Conservation (phyloP, 140 eudicot species). For the Cichorium intybus region DNA sequence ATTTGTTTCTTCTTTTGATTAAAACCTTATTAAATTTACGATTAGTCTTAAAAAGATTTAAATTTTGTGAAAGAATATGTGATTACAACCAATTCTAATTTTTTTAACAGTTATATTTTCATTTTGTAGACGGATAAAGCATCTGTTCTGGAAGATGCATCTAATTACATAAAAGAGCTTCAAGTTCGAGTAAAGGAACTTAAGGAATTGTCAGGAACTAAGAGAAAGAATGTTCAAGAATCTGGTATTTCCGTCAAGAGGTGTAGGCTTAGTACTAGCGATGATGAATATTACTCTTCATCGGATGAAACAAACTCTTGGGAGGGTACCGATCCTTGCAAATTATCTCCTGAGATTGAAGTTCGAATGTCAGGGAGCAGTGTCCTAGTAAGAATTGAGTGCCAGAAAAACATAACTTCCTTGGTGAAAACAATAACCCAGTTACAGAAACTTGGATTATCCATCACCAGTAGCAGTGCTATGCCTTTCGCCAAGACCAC, state of each 20-base stretch:
- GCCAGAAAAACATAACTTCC: slow-evolving; percentile 22
- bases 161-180: slow-evolving; percentile 47
- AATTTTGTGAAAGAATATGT: too few species aligned
- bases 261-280: slow-evolving; percentile 5
- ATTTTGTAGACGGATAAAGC: slow-evolving; percentile 51
- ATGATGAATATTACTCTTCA: slow-evolving; percentile 27
- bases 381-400: slow-evolving; percentile 43
- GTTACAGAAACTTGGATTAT: slow-evolving; percentile 36
- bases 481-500: slow-evolving; percentile 41
- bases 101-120: not conserved
- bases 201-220: slow-evolving; percentile 24
- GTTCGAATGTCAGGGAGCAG: slow-evolving; percentile 31
- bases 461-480: slow-evolving; percentile 31
- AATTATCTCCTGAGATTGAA: slow-evolving; percentile 29
- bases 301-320: slow-evolving; percentile 7
- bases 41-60: too few species aligned
- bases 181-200: slow-evolving; percentile 42
- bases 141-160: slow-evolving; percentile 53
- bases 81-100: too few species aligned
- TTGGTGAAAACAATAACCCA: slow-evolving; percentile 26
- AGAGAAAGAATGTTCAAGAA: slow-evolving; percentile 24
- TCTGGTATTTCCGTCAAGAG: slow-evolving; percentile 11
- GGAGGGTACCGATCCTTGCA: not conserved
- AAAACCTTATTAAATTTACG: too few species aligned
- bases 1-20: not conserved